phyloP scores from a whole-genome alignment of 345 rosid genomes.

The Camelina neglecta region DNA sequence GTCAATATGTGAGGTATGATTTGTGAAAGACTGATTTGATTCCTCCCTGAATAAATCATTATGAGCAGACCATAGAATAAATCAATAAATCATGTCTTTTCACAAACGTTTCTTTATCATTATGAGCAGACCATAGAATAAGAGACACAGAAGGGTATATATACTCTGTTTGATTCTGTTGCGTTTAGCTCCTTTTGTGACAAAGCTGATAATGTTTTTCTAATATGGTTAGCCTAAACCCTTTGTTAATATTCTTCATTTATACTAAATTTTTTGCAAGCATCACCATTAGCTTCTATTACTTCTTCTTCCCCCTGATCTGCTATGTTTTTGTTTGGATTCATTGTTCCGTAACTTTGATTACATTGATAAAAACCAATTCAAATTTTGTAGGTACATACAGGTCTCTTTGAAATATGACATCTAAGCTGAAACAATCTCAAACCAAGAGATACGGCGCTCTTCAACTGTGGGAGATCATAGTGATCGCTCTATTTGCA shows the following conservation, averaged over 20 bases:
- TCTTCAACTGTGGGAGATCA: conserved; percentile 74
- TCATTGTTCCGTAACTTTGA: neutral
- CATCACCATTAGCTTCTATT: conserved; percentile 13
- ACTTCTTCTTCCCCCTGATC: neutral
- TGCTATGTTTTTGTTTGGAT: conserved; percentile 6
- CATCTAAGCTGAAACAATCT: conserved; percentile 60
- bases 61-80: too few relatives aligned
- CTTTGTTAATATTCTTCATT: conserved; percentile 2
- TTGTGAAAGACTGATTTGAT: too few relatives aligned
- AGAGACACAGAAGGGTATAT: too few relatives aligned
- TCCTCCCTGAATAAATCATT: too few relatives aligned
- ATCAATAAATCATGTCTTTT: too few relatives aligned
- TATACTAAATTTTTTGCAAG: neutral
- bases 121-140: too few relatives aligned
- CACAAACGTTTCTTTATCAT: too few relatives aligned
- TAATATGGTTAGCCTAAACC: conserved; percentile 5
- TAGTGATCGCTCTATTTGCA: conserved; percentile 65
- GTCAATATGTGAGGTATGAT: too few relatives aligned
- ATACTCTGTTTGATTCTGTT: conserved; percentile 2
- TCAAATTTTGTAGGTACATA: conserved; percentile 31
- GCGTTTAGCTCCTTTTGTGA: conserved; percentile 3
- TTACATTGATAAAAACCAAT: conserved; percentile 5
- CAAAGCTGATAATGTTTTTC: conserved; percentile 4
- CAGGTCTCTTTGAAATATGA: conserved; percentile 45
- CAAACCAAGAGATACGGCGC: conserved; percentile 62